Percentiles rank a stretch among this genome's conserved stretches.
Evolutionary conservation across 257 asterid species (phyloP).

Genomic region (Dorcoceras hygrometricum): DNA sequence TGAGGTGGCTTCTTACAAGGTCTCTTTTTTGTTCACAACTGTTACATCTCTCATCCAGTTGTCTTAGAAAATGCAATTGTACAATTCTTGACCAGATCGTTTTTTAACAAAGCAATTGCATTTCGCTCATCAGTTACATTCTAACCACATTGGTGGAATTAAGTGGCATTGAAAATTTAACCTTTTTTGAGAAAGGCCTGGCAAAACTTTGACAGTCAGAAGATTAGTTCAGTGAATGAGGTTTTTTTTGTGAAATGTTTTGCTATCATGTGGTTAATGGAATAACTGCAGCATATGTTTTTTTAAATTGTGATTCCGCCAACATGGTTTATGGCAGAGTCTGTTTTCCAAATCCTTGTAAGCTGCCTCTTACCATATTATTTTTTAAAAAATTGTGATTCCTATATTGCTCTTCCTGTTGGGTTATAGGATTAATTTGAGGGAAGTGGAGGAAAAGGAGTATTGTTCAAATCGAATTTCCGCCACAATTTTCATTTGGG

Average conservation of each 20-base stretch:
- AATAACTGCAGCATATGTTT: no score
- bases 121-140: no score
- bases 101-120: background rate
- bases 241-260: no score
- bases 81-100: constrained; percentile 17
- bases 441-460: background rate
- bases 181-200: background rate
- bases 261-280: no score
- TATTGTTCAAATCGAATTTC: constrained; percentile 8
- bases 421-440: background rate
- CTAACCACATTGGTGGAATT: background rate
- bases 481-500: background rate
- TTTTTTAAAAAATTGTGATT: no score
- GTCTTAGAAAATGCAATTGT: background rate
- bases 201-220: no score
- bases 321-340: no score
- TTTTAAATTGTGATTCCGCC: no score
- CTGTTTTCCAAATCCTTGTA: no score
- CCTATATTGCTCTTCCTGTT: background rate
- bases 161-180: background rate
- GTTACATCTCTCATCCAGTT: background rate
- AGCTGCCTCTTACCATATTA: no score
- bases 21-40: constrained; percentile 26
- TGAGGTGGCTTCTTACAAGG: constrained; percentile 56
- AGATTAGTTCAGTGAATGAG: no score